Evolutionary conservation across 305 asterid genomes (phyloP), one percentile per base, ranked within the genome.

Genomic region (Solanum chacoense): DNA sequence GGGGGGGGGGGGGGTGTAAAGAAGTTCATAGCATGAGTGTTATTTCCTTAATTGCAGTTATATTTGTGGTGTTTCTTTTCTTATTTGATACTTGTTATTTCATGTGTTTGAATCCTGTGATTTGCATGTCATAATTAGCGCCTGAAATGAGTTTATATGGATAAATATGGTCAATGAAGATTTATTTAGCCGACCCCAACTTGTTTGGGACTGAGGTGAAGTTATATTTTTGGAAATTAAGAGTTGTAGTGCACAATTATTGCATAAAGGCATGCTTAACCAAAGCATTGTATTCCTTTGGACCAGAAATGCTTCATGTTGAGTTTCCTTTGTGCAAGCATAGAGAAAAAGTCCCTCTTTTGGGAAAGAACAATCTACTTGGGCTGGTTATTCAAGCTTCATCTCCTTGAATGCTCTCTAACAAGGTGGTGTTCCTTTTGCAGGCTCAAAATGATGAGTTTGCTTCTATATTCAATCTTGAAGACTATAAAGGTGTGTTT

Each of bases 401-500:
- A 50, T 20, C 31, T 83, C 42, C 22, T 55, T 83, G 73, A 83
- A 83, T 83, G 73, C 10, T 50, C 42, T 31, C 29, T 83, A 50
- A 83, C 73, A 31, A 31, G 8, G 42, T 31, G 73, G 87, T 50
- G 35, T 31, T 83, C 87, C 40, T 65, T 88, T 67, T 90, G 35
- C 98, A 98, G 99, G 98, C 94, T 89, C 98, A 96, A 90, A 96
- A 94, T 93, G 94, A 93, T 65, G 93, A 94, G 90, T 98, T 98
- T 89, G 95, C 98, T 87, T 94, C 96, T 88, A 79, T 95, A 85
- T 98, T 96, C 87, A 98, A 95, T 93, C 96, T 98, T 78, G 99
- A 95, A 91, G 99, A 98, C 90, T 96, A 95, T 92, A 96, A 94
- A 95, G 99, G 99, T 98, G 94, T 85, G 73, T 6, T 50, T 50